Base-by-base conservation (phyloP, 495 filamentous ascomycete genomes). In the Cercophora sp. region DNA sequence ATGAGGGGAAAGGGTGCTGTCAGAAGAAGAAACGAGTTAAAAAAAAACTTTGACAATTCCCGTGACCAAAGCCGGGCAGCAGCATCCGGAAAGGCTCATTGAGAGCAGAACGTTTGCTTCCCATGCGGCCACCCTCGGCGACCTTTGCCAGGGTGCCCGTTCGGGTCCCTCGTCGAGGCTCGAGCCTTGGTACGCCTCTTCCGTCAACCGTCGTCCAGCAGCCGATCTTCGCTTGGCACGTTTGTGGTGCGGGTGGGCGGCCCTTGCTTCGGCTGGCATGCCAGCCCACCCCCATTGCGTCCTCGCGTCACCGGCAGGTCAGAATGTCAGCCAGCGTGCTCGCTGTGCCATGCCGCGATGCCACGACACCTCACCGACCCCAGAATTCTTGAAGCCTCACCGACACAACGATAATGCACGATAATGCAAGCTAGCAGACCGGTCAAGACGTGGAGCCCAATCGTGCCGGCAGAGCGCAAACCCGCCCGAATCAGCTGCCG, bases 361-460 rank as follows among this genome's bases (percentile, higher is more conserved):
- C 56, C 51, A 59, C 59, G 62, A 65, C 62, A 62, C 53, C 62
- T 53, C 59, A 65, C 44, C 37, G 39, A 47, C 54, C 34, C 50
- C 56, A 55, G 62, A 52, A 50, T 51, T 31, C 23, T 23, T 19
- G 20, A 29, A 29, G 49, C 53, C 55, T 64, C 58, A 64, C 61
- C 63, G 59, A 62, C 59, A 53, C 36, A 24, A 53, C 42, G 59
- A 62, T 48, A 60, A 66, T 60, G 61, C 61, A 59, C 47, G 52
- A 53, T 57, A 44, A 66, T 64, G 63, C 61, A 64, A 43, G 52
- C 63, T 55, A 62, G 55, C 39, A 45, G 43, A 59, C 61, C 63
- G 63, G 61, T 66, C 58, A 49, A 45, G 49, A 39, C 54, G 59
- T 58, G 63, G 63, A 60, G 48, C 39, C 55, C 24, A 32, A 34